These are phyloP conservation scores for Colletotrichum incanum DNA, from an alignment of 2,329 filamentous ascomycete genomes.

Conservation along the genomic window DNA sequence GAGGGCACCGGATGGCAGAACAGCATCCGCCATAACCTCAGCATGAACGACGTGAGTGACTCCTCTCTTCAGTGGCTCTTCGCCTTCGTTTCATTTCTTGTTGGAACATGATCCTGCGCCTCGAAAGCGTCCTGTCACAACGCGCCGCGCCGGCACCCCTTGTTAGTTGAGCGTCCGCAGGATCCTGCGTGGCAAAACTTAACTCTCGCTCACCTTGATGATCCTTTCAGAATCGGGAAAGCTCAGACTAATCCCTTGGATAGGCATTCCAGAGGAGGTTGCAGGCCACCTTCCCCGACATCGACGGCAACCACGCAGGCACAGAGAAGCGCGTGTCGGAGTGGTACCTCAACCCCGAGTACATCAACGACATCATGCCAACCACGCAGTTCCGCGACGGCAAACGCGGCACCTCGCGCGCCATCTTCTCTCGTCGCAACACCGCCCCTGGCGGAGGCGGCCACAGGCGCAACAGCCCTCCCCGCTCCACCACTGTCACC, in stretches of 20 bases:
- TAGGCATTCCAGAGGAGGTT: conserved; percentile 63
- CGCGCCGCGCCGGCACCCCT: neutral
- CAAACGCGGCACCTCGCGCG: conserved; percentile 23
- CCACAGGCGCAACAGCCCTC: conserved; percentile 47
- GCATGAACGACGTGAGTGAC: conserved; percentile 88
- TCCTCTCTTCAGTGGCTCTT: neutral
- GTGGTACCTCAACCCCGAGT: conserved; percentile 84
- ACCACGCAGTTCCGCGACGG: conserved; percentile 79
- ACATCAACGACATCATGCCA: conserved; percentile 82
- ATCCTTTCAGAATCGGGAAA: conserved; percentile 3
- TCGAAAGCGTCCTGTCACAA: neutral
- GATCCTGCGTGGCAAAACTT: neutral
- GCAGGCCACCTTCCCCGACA: conserved; percentile 57
- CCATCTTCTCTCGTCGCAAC: conserved; percentile 17
- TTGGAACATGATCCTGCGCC: neutral
- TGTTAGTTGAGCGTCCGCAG: conserved; percentile 5
- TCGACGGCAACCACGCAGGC: conserved; percentile 51
- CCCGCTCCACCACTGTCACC: conserved; percentile 27
- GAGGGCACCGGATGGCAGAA: conserved; percentile 89
- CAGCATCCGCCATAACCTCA: conserved; percentile 94
- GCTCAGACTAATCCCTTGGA: neutral
- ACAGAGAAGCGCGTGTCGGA: conserved; percentile 73
- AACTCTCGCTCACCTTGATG: neutral
- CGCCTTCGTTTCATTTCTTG: neutral
- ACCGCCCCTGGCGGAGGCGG: conserved; percentile 39